A percentile compares a stretch with the other conserved stretches of the same genome.
Conservation (phyloP, 805 yeast genomes). For the Kurtzmaniella cleridarum region DNA sequence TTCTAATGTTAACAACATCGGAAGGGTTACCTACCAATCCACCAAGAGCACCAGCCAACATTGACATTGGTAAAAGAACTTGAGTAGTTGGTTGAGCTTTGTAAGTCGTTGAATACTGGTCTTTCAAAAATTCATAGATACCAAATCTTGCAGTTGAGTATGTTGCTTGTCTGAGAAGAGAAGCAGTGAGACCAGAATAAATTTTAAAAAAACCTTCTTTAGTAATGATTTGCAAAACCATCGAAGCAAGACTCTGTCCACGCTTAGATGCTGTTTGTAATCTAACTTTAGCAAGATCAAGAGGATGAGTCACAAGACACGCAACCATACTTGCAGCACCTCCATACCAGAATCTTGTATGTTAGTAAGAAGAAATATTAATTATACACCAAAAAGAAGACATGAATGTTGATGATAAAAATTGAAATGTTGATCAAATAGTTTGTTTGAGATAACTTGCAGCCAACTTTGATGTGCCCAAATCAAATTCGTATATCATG, state of each 20-base stretch:
- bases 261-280: constrained; percentile 71
- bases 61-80: constrained; percentile 66
- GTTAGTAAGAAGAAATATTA: not conserved
- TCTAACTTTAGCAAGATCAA: constrained; percentile 83
- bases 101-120: constrained; percentile 33
- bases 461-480: no score
- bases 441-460: no score
- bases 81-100: constrained; percentile 49
- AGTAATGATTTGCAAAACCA: constrained; percentile 55
- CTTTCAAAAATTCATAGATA: constrained; percentile 73
- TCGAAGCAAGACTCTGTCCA: constrained; percentile 56
- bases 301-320: constrained; percentile 69
- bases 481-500: no score
- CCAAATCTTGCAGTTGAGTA: constrained; percentile 86
- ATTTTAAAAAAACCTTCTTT: constrained; percentile 63
- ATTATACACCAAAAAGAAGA: constrained; percentile 7
- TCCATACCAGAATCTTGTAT: constrained; percentile 52
- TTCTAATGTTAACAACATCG: constrained; percentile 80
- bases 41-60: constrained; percentile 82
- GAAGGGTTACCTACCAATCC: constrained; percentile 86
- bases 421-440: not conserved
- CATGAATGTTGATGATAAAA: not conserved
- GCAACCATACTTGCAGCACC: constrained; percentile 69
- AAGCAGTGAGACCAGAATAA: constrained; percentile 81
- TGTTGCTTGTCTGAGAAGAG: constrained; percentile 79